Evolutionary conservation across 768 basidiomycete genomes (phyloP), one percentile per base, ranked within the genome.

Genomic region (Crassisporium funariophilum): DNA sequence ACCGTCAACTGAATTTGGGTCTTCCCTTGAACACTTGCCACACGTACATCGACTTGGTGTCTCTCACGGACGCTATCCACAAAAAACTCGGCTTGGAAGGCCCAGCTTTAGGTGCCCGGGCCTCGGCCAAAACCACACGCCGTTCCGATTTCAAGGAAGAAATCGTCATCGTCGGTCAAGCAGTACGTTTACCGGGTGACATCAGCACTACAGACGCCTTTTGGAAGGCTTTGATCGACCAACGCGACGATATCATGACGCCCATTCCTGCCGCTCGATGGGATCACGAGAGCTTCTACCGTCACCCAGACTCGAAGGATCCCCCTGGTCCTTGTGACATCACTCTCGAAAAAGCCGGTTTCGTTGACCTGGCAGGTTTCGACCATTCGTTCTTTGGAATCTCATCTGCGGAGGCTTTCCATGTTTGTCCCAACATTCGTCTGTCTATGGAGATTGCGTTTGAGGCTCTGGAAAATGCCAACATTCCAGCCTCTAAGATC

Each of bases 371-470:
- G 8, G 57, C 57, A 1, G 41, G 53, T 37, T 71, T 65, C 44
- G 70, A 71, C 40, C 61, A 69, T 49, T 34, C 54, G 0, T 71
- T 71, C 57, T 71, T 71, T 47, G 64, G 65, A 1, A 60, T 71
- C 4, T 62, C 68, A 1, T 58, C 63, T 9, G 57, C 67, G 3
- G 70, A 71, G 47, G 70, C 70, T 1, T 61, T 63, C 41, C 54
- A 56, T 36, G 53, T 71, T 12, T 46, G 57, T 2, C 70, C 70
- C 2, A 54, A 55, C 22, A 56, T 60, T 13, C 62, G 70, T 9
- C 64, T 71, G 1, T 57, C 60, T 9, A 52, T 71, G 39, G 70
- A 71, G 47, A 54, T 63, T 6, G 59, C 68, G 1, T 70, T 68
- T 44, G 63, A 68, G 47, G 70, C 68, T 1, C 51, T 71, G 13